A percentile compares a stretch with the other conserved stretches of the same genome.
These are phyloP conservation scores for Trichothecium roseum DNA, from an alignment of 2,329 filamentous ascomycete genomes.

Conservation along the genomic window DNA sequence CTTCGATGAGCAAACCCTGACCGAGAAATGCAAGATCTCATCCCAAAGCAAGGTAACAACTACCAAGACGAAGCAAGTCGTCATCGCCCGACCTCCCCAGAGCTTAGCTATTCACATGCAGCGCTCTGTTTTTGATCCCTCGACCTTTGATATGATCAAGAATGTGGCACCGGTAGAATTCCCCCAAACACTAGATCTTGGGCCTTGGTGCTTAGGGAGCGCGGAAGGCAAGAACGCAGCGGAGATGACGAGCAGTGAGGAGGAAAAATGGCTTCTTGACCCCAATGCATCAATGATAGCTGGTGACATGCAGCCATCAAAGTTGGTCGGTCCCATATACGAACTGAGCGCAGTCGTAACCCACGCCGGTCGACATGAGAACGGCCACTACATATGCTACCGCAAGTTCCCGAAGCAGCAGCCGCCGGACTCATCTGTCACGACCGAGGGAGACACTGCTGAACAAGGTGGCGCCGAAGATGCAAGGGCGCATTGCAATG, in stretches of 20 bases:
- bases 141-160: conserved; percentile 69
- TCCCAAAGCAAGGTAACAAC: conserved; percentile 60
- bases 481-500: conserved; percentile 4
- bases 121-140: conserved; percentile 80
- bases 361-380: conserved; percentile 84
- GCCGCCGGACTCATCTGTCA: neutral
- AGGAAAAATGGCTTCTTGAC: conserved; percentile 61
- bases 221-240: conserved; percentile 11
- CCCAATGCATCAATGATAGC: conserved; percentile 66
- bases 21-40: conserved; percentile 53
- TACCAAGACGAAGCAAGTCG: conserved; percentile 83
- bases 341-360: conserved; percentile 76
- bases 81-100: conserved; percentile 71
- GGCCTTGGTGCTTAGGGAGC: conserved; percentile 75
- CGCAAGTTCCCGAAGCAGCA: conserved; percentile 48
- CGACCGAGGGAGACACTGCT: neutral
- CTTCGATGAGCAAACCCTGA: conserved; percentile 60
- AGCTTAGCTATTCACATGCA: conserved; percentile 83
- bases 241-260: conserved; percentile 10
- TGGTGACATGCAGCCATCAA: conserved; percentile 37
- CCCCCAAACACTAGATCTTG: conserved; percentile 62
- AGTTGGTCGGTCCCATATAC: conserved; percentile 52
- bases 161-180: conserved; percentile 75
- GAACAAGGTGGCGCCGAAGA: conserved; percentile 6
- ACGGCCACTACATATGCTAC: conserved; percentile 92